Percentiles rank a stretch among this genome's conserved stretches.
These are phyloP conservation scores for Ligustrum vulgare DNA, from an alignment of 257 asterid genomes.

Conservation along the genomic window DNA sequence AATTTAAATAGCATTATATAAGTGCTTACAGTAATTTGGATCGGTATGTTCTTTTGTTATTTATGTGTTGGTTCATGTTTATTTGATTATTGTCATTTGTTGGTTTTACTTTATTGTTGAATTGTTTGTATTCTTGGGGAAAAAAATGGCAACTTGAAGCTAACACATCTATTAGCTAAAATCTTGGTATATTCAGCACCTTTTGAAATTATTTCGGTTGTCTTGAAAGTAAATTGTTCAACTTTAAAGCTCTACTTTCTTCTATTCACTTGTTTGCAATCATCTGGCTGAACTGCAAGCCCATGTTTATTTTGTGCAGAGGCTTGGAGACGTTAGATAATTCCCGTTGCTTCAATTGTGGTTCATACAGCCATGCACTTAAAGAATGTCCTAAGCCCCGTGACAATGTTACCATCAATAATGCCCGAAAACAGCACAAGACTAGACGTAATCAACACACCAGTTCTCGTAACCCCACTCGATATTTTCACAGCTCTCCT, in stretches of 20 bases:
- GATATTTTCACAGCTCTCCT: conserved; percentile 79
- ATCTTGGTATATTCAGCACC: not conserved
- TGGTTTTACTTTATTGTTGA: not conserved
- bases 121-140: not conserved
- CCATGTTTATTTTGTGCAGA: conserved; percentile 37
- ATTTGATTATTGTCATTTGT: not conserved
- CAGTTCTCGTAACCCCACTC: conserved; percentile 66
- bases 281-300: not conserved
- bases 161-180: not conserved
- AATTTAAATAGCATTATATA: too few relatives aligned
- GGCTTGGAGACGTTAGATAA: conserved; percentile 47
- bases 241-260: not conserved
- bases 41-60: conserved; percentile 44
- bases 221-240: not conserved
- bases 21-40: conserved; percentile 38
- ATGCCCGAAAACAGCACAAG: conserved; percentile 81
- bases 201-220: not conserved
- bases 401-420: conserved; percentile 69
- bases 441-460: conserved; percentile 55
- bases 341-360: conserved; percentile 95
- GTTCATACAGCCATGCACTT: conserved; percentile 81
- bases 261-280: not conserved
- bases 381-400: conserved; percentile 95
- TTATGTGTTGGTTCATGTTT: conserved; percentile 17
- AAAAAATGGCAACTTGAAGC: not conserved